phyloP scores from a whole-genome alignment of 2,329 filamentous ascomycete species.

The Stylonectria norvegica region DNA sequence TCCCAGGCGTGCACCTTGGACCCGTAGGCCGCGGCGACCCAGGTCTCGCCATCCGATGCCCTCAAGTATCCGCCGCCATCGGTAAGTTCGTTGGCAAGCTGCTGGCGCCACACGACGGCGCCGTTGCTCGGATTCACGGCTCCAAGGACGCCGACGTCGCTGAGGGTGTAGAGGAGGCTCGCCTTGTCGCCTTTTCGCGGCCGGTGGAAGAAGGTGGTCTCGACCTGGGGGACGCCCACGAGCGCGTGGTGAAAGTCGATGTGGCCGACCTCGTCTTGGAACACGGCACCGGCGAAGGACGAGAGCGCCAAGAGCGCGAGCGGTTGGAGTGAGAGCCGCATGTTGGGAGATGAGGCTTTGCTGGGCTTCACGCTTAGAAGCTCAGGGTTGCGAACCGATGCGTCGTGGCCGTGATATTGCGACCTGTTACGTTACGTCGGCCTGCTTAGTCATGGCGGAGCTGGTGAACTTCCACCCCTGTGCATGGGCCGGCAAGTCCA shows the following conservation, averaged over 20 bases:
- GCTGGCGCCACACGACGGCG: slow-evolving; percentile 80
- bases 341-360: too few relatives aligned
- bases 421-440: slow-evolving; percentile 26
- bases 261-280: slow-evolving; percentile 84
- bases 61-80: slow-evolving; percentile 55
- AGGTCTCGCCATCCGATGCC: slow-evolving; percentile 74
- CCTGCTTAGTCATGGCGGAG: slow-evolving; percentile 25
- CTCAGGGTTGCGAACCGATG: slow-evolving; percentile 19
- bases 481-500: too few relatives aligned
- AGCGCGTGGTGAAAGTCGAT: slow-evolving; percentile 92
- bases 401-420: slow-evolving; percentile 21
- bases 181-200: slow-evolving; percentile 79
- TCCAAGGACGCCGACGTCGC: slow-evolving; percentile 77
- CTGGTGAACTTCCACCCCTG: too few relatives aligned
- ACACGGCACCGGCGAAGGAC: slow-evolving; percentile 61
- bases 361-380: slow-evolving; percentile 7
- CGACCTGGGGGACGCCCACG: slow-evolving; percentile 74
- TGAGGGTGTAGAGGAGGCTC: slow-evolving; percentile 86
- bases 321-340: slow-evolving; percentile 37
- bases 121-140: slow-evolving; percentile 88
- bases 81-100: slow-evolving; percentile 53
- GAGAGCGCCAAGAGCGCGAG: slow-evolving; percentile 39
- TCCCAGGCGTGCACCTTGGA: slow-evolving; percentile 75
- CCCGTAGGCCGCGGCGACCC: slow-evolving; percentile 70
- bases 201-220: slow-evolving; percentile 92